These are phyloP conservation scores for Erigeron canadensis DNA, from an alignment of 129 eudicot species.

Conservation along the genomic window DNA sequence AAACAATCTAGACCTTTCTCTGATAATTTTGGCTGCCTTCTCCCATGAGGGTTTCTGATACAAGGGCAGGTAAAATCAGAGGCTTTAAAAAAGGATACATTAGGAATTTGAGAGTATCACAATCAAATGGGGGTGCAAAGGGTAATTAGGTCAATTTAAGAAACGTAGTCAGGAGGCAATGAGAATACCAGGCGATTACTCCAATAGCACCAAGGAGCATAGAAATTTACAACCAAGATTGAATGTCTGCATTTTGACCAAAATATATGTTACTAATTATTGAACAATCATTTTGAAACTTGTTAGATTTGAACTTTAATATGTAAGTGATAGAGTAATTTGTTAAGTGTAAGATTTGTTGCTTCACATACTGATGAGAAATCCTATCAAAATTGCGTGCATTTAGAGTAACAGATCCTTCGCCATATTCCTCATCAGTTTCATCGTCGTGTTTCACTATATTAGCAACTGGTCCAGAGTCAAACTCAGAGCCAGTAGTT, in stretches of 20 bases:
- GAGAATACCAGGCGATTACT: conserved; percentile 84
- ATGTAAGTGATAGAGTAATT: background rate
- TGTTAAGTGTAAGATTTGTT: background rate
- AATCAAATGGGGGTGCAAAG: conserved; percentile 16
- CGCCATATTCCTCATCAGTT: conserved; percentile 72
- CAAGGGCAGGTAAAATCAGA: conserved; percentile 7
- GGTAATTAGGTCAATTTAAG: conserved; percentile 16
- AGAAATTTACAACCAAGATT: conserved; percentile 88
- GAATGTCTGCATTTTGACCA: conserved; percentile 58
- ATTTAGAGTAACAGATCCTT: conserved; percentile 70
- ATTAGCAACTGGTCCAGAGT: conserved; percentile 48
- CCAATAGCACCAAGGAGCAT: conserved; percentile 97
- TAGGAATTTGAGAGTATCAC: background rate
- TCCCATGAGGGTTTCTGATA: conserved; percentile 99
- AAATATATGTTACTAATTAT: conserved; percentile 19
- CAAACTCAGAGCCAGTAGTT: conserved; percentile 70
- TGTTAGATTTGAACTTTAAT: background rate
- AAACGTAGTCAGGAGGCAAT: conserved; percentile 16
- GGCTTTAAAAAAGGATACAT: background rate
- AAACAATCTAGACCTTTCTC: conserved; percentile 58
- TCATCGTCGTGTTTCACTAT: conserved; percentile 81
- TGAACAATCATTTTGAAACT: conserved; percentile 4
- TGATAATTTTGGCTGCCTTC: conserved; percentile 85
- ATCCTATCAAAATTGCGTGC: conserved; percentile 69
- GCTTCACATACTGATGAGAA: conserved; percentile 66